Evolutionary conservation across 2,329 filamentous ascomycete species (phyloP), one percentile per base, ranked within the genome.

Genomic region (Neofusicoccum sp.): DNA sequence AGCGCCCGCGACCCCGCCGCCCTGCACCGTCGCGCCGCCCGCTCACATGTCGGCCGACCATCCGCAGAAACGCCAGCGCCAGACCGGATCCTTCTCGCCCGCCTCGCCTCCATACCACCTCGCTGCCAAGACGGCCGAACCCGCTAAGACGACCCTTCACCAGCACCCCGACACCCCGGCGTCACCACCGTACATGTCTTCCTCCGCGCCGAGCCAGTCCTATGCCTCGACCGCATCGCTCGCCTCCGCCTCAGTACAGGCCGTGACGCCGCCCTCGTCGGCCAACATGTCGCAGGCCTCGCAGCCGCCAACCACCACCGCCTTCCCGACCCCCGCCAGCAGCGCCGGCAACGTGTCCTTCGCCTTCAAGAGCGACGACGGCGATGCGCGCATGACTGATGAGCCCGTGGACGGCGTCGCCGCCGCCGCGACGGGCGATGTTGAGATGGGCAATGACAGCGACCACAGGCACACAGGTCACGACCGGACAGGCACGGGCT

Each of bases 141-240:
- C 76, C 65, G 75, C 74, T 72, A 78, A 78, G 70, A 64, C 68
- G 65, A 68, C 70, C 68, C 72, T 75, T 63, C 30, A 58, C 38
- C 65, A 71, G 56, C 73, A 76, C 56, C 78, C 78, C 49, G 77
- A 79, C 66, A 81, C 79, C 8, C 79, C 79, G 58, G 79, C 78
- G 38, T 79, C 78, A 26, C 78, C 77, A 59, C 77, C 78, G 58
- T 76, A 76, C 61, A 75, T 76, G 74, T 78, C 77, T 71, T 77
- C 78, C 66, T 75, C 71, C 76, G 74, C 76, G 70, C 74, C 75
- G 73, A 34, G 26, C n/a, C 31, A 41, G 14, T 56, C 59, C 26
- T 33, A 61, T 57, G 59, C 56, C 36, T 60, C 67, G 58, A 68
- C 65, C 63, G 51, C 61, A 12, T 60, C 67, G 56, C 67, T 66